Percentiles rank a stretch among this genome's conserved stretches.
These are phyloP conservation scores for Thuidium tamariscinum DNA, from an alignment of 225 moss, liverwort and hornwort species.

Conservation along the genomic window DNA sequence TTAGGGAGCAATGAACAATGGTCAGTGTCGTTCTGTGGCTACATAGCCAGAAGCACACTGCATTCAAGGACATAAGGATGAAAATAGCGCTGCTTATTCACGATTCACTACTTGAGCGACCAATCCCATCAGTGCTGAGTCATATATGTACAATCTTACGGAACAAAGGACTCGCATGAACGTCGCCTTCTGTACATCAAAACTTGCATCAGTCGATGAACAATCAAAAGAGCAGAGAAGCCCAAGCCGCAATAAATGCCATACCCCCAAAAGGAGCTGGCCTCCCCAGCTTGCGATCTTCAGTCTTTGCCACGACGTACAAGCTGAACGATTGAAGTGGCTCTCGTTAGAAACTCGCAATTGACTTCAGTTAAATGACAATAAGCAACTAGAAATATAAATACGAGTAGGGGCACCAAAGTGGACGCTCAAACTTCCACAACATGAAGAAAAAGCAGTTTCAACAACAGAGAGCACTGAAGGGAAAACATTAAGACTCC, in stretches of 20 bases:
- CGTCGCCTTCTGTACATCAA: background rate
- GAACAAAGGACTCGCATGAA: background rate
- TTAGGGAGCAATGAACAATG: background rate
- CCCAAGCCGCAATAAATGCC: constrained; percentile 69
- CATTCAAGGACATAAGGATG: background rate
- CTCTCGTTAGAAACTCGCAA: background rate
- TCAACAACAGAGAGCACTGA: background rate
- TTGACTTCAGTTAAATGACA: background rate
- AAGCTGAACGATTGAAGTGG: constrained; percentile 21
- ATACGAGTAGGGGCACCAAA: background rate
- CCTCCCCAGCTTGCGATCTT: constrained; percentile 41
- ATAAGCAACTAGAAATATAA: background rate
- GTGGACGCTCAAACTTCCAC: background rate
- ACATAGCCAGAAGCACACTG: background rate
- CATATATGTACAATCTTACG: background rate
- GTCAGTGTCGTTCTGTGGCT: background rate
- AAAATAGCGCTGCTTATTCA: background rate
- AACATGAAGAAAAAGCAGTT: background rate
- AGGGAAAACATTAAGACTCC: background rate
- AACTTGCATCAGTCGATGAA: background rate
- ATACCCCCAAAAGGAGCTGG: constrained; percentile 78
- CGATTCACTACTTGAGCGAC: background rate
- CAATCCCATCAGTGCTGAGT: background rate
- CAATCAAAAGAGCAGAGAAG: constrained; percentile 57
- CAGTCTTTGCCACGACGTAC: constrained; percentile 54